Evolutionary conservation across 306 rosid species (phyloP).

Genomic region (Citrullus colocynthis): DNA sequence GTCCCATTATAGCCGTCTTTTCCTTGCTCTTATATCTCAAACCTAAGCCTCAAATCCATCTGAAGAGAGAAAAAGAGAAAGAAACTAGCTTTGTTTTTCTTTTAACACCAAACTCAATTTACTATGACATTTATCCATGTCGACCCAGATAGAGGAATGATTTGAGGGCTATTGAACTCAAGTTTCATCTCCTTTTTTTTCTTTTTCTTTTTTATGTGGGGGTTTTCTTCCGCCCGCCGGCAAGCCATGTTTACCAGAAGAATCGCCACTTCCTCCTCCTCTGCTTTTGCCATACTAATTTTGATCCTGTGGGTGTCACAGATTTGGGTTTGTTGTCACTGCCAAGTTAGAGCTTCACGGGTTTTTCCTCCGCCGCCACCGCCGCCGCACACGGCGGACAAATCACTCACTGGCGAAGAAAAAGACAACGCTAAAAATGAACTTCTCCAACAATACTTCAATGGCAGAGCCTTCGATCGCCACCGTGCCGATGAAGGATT

Average conservation of each 20-base stretch:
- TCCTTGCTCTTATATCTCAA: conserved; percentile 19
- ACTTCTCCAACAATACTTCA: conserved; percentile 42
- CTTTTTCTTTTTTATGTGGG: not conserved
- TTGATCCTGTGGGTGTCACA: conserved; percentile 27
- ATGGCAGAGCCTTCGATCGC: conserved; percentile 22
- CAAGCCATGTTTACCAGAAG: not conserved
- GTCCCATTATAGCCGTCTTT: conserved; percentile 42
- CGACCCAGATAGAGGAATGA: not conserved
- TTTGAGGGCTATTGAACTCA: not conserved
- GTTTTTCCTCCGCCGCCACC: not conserved
- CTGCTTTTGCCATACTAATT: not conserved
- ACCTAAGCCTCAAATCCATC: not conserved
- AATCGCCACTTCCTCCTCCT: not conserved
- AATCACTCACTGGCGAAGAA: not conserved
- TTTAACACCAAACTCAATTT: not conserved
- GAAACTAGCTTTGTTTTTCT: not conserved
- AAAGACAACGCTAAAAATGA: conserved; percentile 17
- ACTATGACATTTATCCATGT: not conserved
- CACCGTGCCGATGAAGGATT: conserved; percentile 26
- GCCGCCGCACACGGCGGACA: not conserved
- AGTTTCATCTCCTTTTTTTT: not conserved
- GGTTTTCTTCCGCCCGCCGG: not conserved
- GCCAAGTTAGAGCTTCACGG: conserved; percentile 45
- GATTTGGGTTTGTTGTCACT: conserved; percentile 35
- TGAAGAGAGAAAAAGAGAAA: not conserved